These are phyloP conservation scores for Alternaria arbusti DNA, from an alignment of 2,329 filamentous ascomycete species.

Conservation along the genomic window DNA sequence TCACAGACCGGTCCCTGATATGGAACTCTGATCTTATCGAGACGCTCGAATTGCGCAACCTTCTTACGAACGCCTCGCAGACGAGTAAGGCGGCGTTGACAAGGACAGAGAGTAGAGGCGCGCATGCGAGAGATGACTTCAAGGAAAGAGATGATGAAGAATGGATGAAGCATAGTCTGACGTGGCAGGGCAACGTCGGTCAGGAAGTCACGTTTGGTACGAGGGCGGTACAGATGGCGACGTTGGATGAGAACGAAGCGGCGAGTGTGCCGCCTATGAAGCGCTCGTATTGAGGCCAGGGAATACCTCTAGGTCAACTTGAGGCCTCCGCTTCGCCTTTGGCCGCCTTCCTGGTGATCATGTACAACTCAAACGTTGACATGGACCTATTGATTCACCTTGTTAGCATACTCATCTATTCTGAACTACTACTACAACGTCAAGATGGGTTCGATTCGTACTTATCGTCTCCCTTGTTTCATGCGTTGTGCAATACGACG, in stretches of 20 bases:
- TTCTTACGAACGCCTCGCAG: constrained; percentile 56
- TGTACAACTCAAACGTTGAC: neutral
- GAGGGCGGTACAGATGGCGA: constrained; percentile 51
- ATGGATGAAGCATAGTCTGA: constrained; percentile 58
- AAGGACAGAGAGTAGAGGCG: constrained; percentile 55
- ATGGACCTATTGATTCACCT: neutral
- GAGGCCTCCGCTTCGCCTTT: neutral
- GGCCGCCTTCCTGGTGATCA: neutral
- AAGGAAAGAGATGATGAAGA: constrained; percentile 50
- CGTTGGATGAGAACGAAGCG: constrained; percentile 55
- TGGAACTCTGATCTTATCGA: constrained; percentile 59
- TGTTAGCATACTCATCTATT: neutral
- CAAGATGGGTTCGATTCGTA: neutral
- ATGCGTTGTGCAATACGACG: neutral
- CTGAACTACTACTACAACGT: neutral
- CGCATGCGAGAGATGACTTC: constrained; percentile 57
- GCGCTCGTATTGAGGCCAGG: constrained; percentile 32
- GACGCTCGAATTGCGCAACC: constrained; percentile 55
- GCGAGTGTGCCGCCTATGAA: constrained; percentile 45
- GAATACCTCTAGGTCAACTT: no score
- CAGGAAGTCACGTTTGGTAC: constrained; percentile 52
- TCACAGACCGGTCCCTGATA: constrained; percentile 55
- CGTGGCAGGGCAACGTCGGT: constrained; percentile 52
- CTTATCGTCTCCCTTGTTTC: neutral
- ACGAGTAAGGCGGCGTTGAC: constrained; percentile 54